Conservation (phyloP, 371 early-diverging fungal species). For the Quaeritorhiza haematococci region DNA sequence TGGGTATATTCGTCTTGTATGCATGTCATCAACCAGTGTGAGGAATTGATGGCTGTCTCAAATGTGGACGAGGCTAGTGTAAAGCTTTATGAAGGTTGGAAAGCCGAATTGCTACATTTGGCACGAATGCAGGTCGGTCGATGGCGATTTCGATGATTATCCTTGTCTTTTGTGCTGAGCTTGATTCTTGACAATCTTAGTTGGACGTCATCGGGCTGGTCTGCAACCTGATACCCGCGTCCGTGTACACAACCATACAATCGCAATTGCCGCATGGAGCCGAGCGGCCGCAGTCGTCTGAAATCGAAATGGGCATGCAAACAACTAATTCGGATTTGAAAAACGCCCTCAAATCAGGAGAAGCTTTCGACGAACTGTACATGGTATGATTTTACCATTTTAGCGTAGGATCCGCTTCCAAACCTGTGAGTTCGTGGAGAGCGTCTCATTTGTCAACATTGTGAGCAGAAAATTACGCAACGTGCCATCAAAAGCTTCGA, state of each 20-base stretch:
- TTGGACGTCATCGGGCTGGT: slow-evolving; percentile 13
- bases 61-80: slow-evolving; percentile 35
- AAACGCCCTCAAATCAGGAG: slow-evolving; percentile 54
- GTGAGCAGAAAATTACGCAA: slow-evolving; percentile 46
- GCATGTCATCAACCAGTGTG: slow-evolving; percentile 72
- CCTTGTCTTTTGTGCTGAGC: neutral
- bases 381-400: slow-evolving; percentile 42
- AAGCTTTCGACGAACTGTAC: slow-evolving; percentile 70
- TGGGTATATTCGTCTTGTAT: slow-evolving; percentile 79
- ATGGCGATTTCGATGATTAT: neutral
- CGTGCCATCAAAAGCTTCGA: slow-evolving; percentile 69
- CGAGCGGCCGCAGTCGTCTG: slow-evolving; percentile 10
- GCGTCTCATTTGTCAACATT: neutral
- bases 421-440: neutral
- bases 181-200: slow-evolving; percentile 11
- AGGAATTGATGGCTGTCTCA: slow-evolving; percentile 50
- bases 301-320: slow-evolving; percentile 21
- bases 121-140: slow-evolving; percentile 61
- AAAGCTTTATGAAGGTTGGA: slow-evolving; percentile 62
- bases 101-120: slow-evolving; percentile 70
- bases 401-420: neutral
- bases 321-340: slow-evolving; percentile 64
- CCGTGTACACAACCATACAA: slow-evolving; percentile 31
- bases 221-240: slow-evolving; percentile 2
- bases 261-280: slow-evolving; percentile 8